Base-by-base conservation (phyloP, 1,139 yeast species). In the Sugiyamaella japonica region DNA sequence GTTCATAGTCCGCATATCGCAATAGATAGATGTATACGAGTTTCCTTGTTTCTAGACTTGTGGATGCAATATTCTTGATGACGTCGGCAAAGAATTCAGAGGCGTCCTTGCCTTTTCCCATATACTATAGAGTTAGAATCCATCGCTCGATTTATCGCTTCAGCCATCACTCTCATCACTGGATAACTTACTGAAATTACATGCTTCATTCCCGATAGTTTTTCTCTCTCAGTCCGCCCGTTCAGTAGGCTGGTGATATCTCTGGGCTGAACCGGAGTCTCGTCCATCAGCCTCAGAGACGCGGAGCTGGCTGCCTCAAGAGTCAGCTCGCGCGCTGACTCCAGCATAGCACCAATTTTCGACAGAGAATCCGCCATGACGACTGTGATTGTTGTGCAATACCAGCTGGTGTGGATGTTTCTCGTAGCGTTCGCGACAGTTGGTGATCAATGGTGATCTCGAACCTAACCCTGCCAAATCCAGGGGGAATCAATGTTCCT, bases 281-380 rank as follows among this genome's bases (percentile, higher is more conserved):
- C 72, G 41, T 71, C 75, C 57, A 71, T 82, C 74, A 61, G 61
- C 41, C 70, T 62, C n/a, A 89, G 80, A 0, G 93, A 81, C 0
- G 93, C 95, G 2, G 88, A 82, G 0, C 83, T 85, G 0, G 95
- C 95, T 0, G 95, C 95, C 63, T 87, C 95, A 54, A 86, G 75
- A 5, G 95, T 86, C 62, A 87, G 71, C 61, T 85, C 91, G 61
- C 83, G 81, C 1, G 97, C 97, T 29, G 91, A 83, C 70, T 88
- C 96, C 59, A 90, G 78, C 68, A 83, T 79, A 5, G 81, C 76
- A 2, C 85, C 78, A 58, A 83, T 73, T 53, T 77, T 74, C 28
- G 75, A 68, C 43, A 80, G 72, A 3, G 84, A 75, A 57, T 81
- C 85, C 1, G 79, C 75, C 85, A 81, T 82, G 23, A 43, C 56